A percentile compares a stretch with the other conserved stretches of the same genome.
phyloP scores from a whole-genome alignment of 2,329 filamentous ascomycete species.

The Seiridium unicorne region DNA sequence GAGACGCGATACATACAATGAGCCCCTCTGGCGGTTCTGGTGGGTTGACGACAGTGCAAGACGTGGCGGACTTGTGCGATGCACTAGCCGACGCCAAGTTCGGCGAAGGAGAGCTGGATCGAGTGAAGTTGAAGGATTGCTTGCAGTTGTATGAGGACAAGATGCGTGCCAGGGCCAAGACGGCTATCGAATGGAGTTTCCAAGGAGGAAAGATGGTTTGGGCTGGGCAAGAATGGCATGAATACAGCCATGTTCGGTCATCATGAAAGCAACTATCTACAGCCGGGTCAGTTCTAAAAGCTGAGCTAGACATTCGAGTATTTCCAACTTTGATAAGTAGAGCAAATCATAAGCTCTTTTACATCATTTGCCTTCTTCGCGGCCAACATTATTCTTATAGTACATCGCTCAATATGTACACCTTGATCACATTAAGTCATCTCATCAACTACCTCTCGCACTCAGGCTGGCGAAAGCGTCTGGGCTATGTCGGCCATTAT shows the following conservation, averaged over 20 bases:
- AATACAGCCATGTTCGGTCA: not conserved
- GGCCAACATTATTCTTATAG: conserved; percentile 2
- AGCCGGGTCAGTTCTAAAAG: not conserved
- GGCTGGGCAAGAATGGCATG: not conserved
- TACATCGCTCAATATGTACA: conserved; percentile 19
- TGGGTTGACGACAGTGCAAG: not conserved
- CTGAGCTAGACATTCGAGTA: not conserved
- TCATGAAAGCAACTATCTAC: not conserved
- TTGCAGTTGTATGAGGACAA: not conserved
- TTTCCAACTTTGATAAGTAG: not conserved
- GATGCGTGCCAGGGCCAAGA: not conserved
- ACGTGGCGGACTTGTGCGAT: conserved; percentile 1
- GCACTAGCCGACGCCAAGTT: not conserved
- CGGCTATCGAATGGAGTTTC: not conserved
- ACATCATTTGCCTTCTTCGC: not conserved
- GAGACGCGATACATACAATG: not conserved
- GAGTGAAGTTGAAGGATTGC: not conserved
- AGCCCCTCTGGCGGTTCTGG: not conserved
- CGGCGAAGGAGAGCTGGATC: not conserved
- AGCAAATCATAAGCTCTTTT: not conserved
- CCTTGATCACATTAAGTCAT: conserved; percentile 13
- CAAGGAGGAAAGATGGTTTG: not conserved
- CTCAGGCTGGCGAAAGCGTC: conserved; percentile 78
- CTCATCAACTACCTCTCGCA: conserved; percentile 49
- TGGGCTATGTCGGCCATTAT: conserved; percentile 72